Conservation (phyloP, 2,329 filamentous ascomycete genomes). For the Nigrospora osmanthi region DNA sequence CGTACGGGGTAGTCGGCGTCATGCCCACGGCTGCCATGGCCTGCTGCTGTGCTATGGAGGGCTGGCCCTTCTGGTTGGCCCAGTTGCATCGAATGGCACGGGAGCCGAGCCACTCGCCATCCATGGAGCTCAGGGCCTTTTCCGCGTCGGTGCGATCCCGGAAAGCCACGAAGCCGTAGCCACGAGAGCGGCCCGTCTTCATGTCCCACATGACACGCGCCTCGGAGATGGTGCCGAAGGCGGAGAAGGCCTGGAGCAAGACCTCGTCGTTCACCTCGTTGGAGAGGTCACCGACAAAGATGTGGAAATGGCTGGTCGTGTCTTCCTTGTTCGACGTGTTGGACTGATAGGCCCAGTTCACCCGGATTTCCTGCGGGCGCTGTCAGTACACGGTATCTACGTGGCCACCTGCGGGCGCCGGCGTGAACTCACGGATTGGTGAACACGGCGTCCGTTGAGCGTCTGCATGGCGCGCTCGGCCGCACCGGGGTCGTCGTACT, state of each 20-base stretch:
- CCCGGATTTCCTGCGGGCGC: constrained; percentile 77
- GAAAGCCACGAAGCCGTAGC: constrained; percentile 97
- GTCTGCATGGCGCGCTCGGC: constrained; percentile 97
- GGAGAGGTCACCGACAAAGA: constrained; percentile 94
- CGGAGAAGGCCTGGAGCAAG: constrained; percentile 86
- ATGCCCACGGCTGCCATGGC: constrained; percentile 97
- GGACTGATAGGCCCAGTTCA: constrained; percentile 99
- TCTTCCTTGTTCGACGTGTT: constrained; percentile 94
- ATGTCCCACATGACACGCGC: constrained; percentile 99
- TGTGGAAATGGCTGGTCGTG: constrained; percentile 96
- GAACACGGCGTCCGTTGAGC: constrained; percentile 87
- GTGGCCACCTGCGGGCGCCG: too few species aligned
- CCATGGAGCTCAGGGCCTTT: constrained; percentile 95
- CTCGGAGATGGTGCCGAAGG: constrained; percentile 92
- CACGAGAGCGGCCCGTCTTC: constrained; percentile 96
- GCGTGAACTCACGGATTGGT: constrained; percentile 63
- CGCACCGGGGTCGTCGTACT: constrained; percentile 95
- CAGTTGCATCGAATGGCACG: constrained; percentile 98
- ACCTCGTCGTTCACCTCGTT: constrained; percentile 99
- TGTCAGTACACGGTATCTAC: constrained; percentile 1
- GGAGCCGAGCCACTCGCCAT: constrained; percentile 97
- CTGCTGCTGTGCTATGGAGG: constrained; percentile 95
- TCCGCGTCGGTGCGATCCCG: constrained; percentile 89
- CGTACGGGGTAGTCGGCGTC: constrained; percentile 93
- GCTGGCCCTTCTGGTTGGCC: constrained; percentile 99